These are phyloP conservation scores for Medicago arabica DNA, from an alignment of 306 rosid species.

Conservation along the genomic window DNA sequence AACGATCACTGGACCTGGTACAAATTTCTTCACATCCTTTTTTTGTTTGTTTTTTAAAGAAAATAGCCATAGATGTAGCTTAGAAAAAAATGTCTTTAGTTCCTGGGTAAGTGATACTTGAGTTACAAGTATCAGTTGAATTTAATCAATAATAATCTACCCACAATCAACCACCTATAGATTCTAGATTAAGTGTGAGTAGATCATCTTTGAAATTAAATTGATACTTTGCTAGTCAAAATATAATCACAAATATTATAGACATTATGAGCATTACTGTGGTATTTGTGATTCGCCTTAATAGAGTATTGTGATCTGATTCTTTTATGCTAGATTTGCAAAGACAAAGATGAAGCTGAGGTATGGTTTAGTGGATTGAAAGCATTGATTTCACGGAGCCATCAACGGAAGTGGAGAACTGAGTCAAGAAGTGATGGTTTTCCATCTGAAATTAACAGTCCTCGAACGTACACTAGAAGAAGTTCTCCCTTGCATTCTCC, in stretches of 20 bases:
- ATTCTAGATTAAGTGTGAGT: neutral
- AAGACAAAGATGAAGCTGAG: conserved; percentile 99
- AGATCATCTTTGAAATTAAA: conserved; percentile 23
- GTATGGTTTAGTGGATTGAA: conserved; percentile 98
- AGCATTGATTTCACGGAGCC: conserved; percentile 88
- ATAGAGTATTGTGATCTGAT: conserved; percentile 45
- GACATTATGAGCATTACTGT: conserved; percentile 25
- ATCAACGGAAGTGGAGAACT: conserved; percentile 88
- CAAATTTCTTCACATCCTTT: neutral
- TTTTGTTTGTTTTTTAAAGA: neutral
- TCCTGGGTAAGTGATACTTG: neutral
- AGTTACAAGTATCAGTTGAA: conserved; percentile 1
- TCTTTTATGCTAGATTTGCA: conserved; percentile 78
- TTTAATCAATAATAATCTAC: conserved; percentile 2
- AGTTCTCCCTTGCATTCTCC: conserved; percentile 94
- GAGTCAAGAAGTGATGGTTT: conserved; percentile 97
- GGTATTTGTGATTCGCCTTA: conserved; percentile 23
- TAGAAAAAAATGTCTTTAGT: neutral
- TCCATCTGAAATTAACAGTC: conserved; percentile 95
- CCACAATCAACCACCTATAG: neutral
- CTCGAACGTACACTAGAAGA: conserved; percentile 89
- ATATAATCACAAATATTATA: conserved; percentile 12
- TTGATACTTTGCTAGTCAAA: conserved; percentile 26
- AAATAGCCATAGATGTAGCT: conserved; percentile 4
- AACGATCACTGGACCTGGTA: conserved; percentile 94